Evolutionary conservation across 140 eudicot species (phyloP), one percentile per base, ranked within the genome.

Genomic region (Anethum foeniculum): DNA sequence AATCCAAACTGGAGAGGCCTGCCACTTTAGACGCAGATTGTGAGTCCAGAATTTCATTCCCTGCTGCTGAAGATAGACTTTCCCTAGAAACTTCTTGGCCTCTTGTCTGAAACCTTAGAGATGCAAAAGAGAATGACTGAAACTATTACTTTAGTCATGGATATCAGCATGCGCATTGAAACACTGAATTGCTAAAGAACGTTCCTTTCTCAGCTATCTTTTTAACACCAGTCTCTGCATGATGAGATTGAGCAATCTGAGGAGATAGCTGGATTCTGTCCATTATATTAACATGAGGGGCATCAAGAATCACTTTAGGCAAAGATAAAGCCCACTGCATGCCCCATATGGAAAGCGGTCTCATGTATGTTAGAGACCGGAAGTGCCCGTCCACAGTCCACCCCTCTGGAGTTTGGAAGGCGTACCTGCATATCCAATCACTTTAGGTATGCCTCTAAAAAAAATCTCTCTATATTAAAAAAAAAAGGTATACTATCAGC

Each of bases 311-410:
- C 0, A 85, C 88, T 85, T 88, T 87, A 2, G 97, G 89, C 62
- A 81, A 62, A 0, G 88, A 77, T 72, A 94, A 51, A 34, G 99
- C 99, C 88, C 90, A 83, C 75, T 94, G 99, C 97, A 94, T 92
- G 4, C 88, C 96, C 99, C 99, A 94, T 73, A 94, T 94, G 8
- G 99, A 79, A 41, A 94, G 91, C 7, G 99, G 99, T 88, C 99
- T 92, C 99, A 94, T 94, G 85, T 94, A 94, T 85, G 91, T 84
- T 27, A 94, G 88, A 46, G 99, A 94, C 54, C 99, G 87, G 49
- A 86, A 94, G 81, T 93, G 93, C 19, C 99, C 99, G 56, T 89
- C 97, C 56, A 81, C 88, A 10, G 99, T 87, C 99, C 99, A 94
- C 7, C 89, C 99, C 81, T 94, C 99, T 0, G 99, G 99, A 11